Base-by-base conservation (phyloP, 148 eudicot genomes). In the Vaccinium corymbosum region DNA sequence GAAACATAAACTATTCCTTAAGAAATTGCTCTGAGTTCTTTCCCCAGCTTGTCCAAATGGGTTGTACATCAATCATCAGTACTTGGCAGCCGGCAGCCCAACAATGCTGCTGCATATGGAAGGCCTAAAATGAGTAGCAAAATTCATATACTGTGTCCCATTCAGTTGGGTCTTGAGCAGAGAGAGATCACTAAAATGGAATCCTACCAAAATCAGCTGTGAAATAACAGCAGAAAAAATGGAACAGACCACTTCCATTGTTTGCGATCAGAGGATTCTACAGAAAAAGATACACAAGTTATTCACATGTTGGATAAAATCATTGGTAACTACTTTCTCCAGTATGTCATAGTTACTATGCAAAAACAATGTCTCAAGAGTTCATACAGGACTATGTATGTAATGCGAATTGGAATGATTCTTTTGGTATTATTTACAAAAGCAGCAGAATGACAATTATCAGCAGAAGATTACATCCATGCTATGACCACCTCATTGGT, bases 401-500 rank as follows among this genome's bases (percentile, higher is more conserved):
- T 29, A 14, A 25, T 32, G 3, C 19, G 62, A 32, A 2, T 16
- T 35, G 35, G 56, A 7, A 6, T 32, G n/a, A 35, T 12, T 29
- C 38, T 75, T 73, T 38, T 14, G 62, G 57, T 83, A 38, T 13
- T 73, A 53, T 57, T 22, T 83, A 74, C 71, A 61, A 74, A 53
- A 83, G 3, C 50, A 48, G n/a, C 35, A 38, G 8, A 53, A 49
- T 2, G 15, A 22, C 11, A 38, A 29, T 55, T 2, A 46, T 16
- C 4, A 35, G 51, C 50, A 15, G 51, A 55, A 53, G 42, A 38
- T 52, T 72, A 27, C 2, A 1, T 48, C 20, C 49, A 13, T 29
- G 53, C 66, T 2, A 80, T 25, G 73, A 12, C 68, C 78, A 22
- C 84, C 12, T 85, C 83, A 80, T 80, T 81, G 87, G 85, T 90